Evolutionary conservation across 305 asterid genomes (phyloP), one percentile per base, ranked within the genome.

Genomic region (Monarda citriodora): DNA sequence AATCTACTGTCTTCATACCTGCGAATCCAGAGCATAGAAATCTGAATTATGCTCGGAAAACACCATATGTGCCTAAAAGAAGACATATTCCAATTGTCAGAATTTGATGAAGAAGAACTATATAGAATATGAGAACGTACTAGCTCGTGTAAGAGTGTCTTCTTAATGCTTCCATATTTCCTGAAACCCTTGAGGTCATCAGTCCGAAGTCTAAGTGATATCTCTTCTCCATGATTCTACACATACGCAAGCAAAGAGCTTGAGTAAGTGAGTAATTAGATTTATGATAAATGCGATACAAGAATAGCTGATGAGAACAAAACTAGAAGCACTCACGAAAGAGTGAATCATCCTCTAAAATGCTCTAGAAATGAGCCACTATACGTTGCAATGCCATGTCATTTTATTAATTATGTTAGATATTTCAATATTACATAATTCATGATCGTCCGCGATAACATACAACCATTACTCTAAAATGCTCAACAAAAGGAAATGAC

Each of bases 181-280:
- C 99, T 80, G 80, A 93, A 93, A 76, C 99, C 99, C 77, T 78
- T 82, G 77, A 93, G 96, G 79, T 93, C 96, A 71, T 90, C 97
- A 6, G 97, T 93, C 60, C 99, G 91, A 65, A 93, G 96, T 32
- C 97, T 92, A 68, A 93, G 71, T 18, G 97, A 93, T 69, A 93
- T 90, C 82, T 94, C 97, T 74, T 94, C 96, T 57, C 99, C 97
- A 17, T 79, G 88, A 80, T 90, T 94, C 97, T 90, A 76, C 62
- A 61, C 46, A 66, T 53, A 32, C 41, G 68, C 57, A 68, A 63
- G 67, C 65, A 66, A 56, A 48, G 57, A 58, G 70, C 53, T 60
- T 29, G 21, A 71, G 71, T 57, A 70, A 58, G 56, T 56, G 50
- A 60, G 53, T 44, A 15, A 23, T 22, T 15, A 50, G 37, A 65